A percentile compares a stretch with the other conserved stretches of the same genome.
Evolutionary conservation across 2,329 filamentous ascomycete species (phyloP).

Genomic region (Dactylella cylindrospora): DNA sequence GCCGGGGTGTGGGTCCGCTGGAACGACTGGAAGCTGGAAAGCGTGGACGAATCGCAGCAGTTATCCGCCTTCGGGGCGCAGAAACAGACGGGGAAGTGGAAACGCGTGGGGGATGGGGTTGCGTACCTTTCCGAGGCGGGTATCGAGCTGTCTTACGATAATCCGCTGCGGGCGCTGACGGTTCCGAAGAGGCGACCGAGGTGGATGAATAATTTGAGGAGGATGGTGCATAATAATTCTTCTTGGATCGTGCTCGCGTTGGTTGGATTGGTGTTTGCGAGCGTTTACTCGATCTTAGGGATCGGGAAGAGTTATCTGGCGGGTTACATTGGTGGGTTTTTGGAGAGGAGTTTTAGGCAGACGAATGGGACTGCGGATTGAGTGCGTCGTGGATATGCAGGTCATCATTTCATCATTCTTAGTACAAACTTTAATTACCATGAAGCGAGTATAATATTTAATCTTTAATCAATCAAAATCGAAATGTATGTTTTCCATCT

Average conservation of each 20-base stretch:
- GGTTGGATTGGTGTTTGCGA: slow-evolving; percentile 25
- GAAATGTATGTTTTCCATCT: too few species aligned
- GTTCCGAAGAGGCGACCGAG: slow-evolving; percentile 29
- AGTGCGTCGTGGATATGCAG: too few species aligned
- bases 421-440: too few species aligned
- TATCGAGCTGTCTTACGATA: slow-evolving; percentile 41
- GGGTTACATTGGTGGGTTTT: slow-evolving; percentile 2
- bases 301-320: slow-evolving; percentile 22
- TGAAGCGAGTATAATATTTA: too few species aligned
- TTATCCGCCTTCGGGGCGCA: slow-evolving; percentile 10
- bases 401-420: too few species aligned
- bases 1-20: slow-evolving; percentile 49
- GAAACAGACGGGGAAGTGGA: slow-evolving; percentile 37
- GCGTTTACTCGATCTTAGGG: slow-evolving; percentile 28
- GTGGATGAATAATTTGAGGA: slow-evolving; percentile 29
- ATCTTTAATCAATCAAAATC: too few species aligned
- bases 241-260: slow-evolving; percentile 24
- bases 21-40: slow-evolving; percentile 36
- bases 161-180: slow-evolving; percentile 36
- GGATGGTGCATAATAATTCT: slow-evolving; percentile 31
- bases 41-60: slow-evolving; percentile 7
- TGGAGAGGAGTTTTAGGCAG: slow-evolving; percentile 4
- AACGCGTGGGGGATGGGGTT: slow-evolving; percentile 27
- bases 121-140: slow-evolving; percentile 34
- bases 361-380: background rate